Base-by-base conservation (phyloP, 164 flowering plant genomes). In the Kingdonia uniflora region DNA sequence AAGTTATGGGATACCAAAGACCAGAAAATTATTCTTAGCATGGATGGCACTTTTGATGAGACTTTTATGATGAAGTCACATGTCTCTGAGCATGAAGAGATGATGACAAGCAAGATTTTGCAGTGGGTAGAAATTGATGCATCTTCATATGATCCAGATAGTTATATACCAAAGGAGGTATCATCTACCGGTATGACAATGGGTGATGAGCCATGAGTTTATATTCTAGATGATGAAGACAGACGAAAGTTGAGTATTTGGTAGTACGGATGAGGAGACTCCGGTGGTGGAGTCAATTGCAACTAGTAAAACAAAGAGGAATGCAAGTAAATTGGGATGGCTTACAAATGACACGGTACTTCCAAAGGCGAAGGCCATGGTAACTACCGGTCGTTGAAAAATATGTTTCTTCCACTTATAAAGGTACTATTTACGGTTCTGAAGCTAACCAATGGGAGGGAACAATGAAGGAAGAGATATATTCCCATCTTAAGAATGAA, bases 391-490 rank as follows among this genome's bases (percentile, higher is more conserved):
- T 49, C 14, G 52, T 25, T 26, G 52, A 25, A 25, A n/a, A 24
- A 14, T 29, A 26, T 24, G 19, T 49, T 14, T 33, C 38, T n/a
- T 4, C 11, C 38, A 24, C 1, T 0, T 25, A 24, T 14, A 14
- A 26, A 11, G 37, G 11, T n/a, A 0, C 52, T 7, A 26, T 49
- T 1, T 16, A 24, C 4, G 2, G 37, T 49, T 3, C 38, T 7
- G 37, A 49, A 26, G 3, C 10, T 14, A 17, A 15, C 2, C 35
- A 26, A 24, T 49, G 38, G 52, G 11, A 49, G 52, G 26, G 22
- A 14, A 33, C 52, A 23, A 49, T 24, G 52, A 17, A 25, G 24
- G 52, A 49, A 19, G 52, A 49, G 38, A 49, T 25, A 16, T 33
- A 24, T 14, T 49, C 52, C 22, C 19, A 21, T 24, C 52, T 21